These are phyloP conservation scores for Malassezia psittaci DNA, from an alignment of 1,284 basidiomycete genomes.

Conservation along the genomic window DNA sequence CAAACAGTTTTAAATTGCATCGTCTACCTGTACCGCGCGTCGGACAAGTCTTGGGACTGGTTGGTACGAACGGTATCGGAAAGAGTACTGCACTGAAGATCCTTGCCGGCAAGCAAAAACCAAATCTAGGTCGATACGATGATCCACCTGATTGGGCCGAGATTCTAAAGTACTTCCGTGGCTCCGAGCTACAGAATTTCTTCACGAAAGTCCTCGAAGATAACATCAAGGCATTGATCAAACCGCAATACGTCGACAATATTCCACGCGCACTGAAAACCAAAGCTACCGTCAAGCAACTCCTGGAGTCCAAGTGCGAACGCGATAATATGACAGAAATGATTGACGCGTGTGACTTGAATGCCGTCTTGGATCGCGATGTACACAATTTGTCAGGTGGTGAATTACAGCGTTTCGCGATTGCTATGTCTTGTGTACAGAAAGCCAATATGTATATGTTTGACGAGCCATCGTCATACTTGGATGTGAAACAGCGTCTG, in stretches of 20 bases:
- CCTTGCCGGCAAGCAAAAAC: constrained; percentile 47
- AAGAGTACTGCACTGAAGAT: constrained; percentile 47
- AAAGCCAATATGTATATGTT: constrained; percentile 49
- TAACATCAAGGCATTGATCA: constrained; percentile 48
- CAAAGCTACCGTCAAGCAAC: constrained; percentile 34
- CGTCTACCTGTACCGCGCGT: constrained; percentile 43
- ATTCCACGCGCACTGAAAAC: constrained; percentile 46
- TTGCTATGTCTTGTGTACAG: constrained; percentile 47
- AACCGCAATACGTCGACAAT: constrained; percentile 48
- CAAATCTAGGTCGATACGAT: constrained; percentile 46
- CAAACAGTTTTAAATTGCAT: constrained; percentile 48
- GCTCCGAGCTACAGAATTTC: constrained; percentile 47
- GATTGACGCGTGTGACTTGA: constrained; percentile 38
- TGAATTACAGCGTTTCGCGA: constrained; percentile 47
- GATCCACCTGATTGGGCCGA: constrained; percentile 47
- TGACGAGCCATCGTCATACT: constrained; percentile 47
- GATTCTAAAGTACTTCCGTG: constrained; percentile 47
- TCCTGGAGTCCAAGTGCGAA: constrained; percentile 44
- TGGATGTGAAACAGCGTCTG: constrained; percentile 48
- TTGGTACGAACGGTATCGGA: constrained; percentile 48
- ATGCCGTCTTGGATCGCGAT: constrained; percentile 42
- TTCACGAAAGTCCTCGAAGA: constrained; percentile 48
- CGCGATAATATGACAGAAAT: constrained; percentile 41
- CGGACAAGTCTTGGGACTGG: constrained; percentile 46
- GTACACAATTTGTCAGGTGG: constrained; percentile 45